These are phyloP conservation scores for Candida boleticola DNA, from an alignment of 805 yeast genomes.

Conservation along the genomic window DNA sequence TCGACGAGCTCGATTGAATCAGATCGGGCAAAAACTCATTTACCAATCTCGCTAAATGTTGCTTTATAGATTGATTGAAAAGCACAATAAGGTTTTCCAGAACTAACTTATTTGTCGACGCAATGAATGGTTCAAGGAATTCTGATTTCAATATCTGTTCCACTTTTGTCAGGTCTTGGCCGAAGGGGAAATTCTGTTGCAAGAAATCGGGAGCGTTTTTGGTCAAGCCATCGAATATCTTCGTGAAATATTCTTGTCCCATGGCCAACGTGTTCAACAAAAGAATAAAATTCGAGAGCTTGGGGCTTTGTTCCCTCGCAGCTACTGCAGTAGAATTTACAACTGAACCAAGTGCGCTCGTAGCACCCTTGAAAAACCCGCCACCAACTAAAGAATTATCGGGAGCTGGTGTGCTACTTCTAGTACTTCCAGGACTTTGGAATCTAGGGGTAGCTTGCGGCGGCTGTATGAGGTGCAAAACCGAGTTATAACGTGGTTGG, in stretches of 20 bases:
- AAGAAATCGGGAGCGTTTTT: conserved; percentile 20
- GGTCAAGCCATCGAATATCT: conserved; percentile 46
- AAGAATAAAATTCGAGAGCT: conserved; percentile 59
- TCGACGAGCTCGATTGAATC: background rate
- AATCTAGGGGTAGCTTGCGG: conserved; percentile 6
- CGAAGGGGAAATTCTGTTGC: conserved; percentile 31
- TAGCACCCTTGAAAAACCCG: conserved; percentile 44
- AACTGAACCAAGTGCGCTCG: conserved; percentile 43
- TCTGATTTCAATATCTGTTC: conserved; percentile 28
- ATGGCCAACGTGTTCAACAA: conserved; percentile 72
- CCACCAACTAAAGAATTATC: conserved; percentile 22
- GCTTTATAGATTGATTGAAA: conserved; percentile 48
- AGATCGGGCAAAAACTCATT: conserved; percentile 42
- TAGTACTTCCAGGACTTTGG: conserved; percentile 22
- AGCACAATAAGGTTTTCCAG: conserved; percentile 46
- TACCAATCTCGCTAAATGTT: conserved; percentile 40
- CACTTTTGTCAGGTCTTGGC: conserved; percentile 33
- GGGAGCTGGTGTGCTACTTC: conserved; percentile 33
- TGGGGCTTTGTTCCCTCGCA: conserved; percentile 31
- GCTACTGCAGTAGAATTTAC: conserved; percentile 28
- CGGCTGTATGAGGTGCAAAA: conserved; percentile 19
- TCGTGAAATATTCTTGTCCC: conserved; percentile 56
- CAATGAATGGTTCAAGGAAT: conserved; percentile 29
- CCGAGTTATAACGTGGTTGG: conserved; percentile 40
- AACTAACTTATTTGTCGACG: conserved; percentile 38